phyloP scores from a whole-genome alignment of 345 rosid species.

The Dipteronia dyeriana region DNA sequence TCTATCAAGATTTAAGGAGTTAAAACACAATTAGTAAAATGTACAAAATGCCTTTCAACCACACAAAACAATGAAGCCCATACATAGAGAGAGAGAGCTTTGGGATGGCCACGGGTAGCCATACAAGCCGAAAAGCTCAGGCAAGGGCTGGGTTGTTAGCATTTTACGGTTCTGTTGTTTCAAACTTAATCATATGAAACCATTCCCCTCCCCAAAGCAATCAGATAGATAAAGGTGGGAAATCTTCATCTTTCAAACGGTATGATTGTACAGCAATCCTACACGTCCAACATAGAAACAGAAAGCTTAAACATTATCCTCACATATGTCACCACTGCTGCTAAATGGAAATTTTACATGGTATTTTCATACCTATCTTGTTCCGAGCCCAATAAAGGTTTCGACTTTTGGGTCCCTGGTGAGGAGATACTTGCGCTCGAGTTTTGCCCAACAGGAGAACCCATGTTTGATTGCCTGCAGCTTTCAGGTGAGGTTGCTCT shows the following conservation, averaged over 20 bases:
- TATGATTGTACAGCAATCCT: constrained; percentile 60
- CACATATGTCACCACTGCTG: background rate
- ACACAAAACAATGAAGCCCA: constrained; percentile 23
- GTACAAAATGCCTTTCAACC: constrained; percentile 37
- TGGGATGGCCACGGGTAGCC: constrained; percentile 9
- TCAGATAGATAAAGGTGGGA: constrained; percentile 73
- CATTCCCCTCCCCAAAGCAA: constrained; percentile 28
- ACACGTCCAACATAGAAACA: constrained; percentile 26
- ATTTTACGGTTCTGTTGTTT: constrained; percentile 17
- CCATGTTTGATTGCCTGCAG: constrained; percentile 29
- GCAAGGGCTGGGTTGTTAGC: constrained; percentile 32
- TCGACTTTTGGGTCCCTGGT: constrained; percentile 36
- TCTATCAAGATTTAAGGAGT: constrained; percentile 21
- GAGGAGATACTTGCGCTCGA: constrained; percentile 23
- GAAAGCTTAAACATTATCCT: constrained; percentile 14
- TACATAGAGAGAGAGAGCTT: background rate
- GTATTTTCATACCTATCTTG: constrained; percentile 53
- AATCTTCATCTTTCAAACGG: constrained; percentile 75
- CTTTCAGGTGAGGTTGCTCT: constrained; percentile 32
- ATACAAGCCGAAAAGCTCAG: constrained; percentile 14
- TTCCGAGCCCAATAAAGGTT: constrained; percentile 30
- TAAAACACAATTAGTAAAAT: constrained; percentile 32
- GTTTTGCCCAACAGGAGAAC: constrained; percentile 28
- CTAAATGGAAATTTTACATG: background rate
- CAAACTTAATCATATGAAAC: constrained; percentile 21